A percentile compares a stretch with the other conserved stretches of the same genome.
Evolutionary conservation across 306 rosid species (phyloP).

Genomic region (Dalbergia oliveri): DNA sequence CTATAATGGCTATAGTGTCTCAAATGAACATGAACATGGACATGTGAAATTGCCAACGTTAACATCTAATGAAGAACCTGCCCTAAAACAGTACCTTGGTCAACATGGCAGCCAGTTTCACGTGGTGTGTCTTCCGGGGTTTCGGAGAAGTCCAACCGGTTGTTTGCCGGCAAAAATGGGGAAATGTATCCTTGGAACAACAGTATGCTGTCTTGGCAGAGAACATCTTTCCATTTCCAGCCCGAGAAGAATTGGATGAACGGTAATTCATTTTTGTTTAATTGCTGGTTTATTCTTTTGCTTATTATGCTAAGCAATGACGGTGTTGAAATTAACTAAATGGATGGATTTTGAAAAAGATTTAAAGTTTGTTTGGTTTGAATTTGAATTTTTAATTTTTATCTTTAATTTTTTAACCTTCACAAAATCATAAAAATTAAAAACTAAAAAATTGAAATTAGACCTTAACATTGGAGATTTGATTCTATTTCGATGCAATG

Average conservation of each 20-base stretch:
- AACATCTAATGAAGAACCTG: background rate
- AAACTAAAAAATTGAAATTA: too few species aligned
- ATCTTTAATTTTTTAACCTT: too few species aligned
- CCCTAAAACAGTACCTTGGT: background rate
- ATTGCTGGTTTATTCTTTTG: background rate
- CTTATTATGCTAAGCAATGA: background rate
- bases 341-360: background rate
- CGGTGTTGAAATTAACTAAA: background rate
- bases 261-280: conserved; percentile 52
- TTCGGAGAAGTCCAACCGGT: conserved; percentile 67
- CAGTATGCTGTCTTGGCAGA: conserved; percentile 87
- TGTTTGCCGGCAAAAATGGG: background rate
- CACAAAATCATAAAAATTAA: too few species aligned
- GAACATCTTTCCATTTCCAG: conserved; percentile 89
- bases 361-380: too few species aligned
- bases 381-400: too few species aligned
- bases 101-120: conserved; percentile 46
- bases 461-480: background rate
- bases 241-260: conserved; percentile 96
- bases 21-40: background rate
- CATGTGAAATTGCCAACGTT: conserved; percentile 19
- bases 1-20: conserved; percentile 23
- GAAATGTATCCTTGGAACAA: conserved; percentile 74
- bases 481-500: background rate
- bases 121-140: conserved; percentile 76